Evolutionary conservation across 441 rosid genomes (phyloP).

Genomic region (Populus hybrid): DNA sequence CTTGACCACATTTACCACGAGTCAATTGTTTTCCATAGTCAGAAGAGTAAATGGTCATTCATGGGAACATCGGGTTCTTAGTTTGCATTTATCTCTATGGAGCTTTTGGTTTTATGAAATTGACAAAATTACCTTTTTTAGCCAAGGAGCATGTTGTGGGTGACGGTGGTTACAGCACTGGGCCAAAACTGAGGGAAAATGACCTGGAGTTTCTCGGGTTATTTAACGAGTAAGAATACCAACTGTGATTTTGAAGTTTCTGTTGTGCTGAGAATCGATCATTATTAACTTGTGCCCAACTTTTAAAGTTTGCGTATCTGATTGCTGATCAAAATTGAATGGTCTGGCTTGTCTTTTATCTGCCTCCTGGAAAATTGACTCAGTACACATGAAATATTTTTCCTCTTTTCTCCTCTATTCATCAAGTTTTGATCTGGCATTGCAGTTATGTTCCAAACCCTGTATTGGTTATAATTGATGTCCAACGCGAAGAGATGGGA

Average conservation of each 20-base stretch:
- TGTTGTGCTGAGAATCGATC: neutral
- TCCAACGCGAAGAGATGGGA: slow-evolving; percentile 75
- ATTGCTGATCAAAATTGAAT: neutral
- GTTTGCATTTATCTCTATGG: neutral
- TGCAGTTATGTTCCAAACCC: slow-evolving; percentile 83
- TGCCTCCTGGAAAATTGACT: neutral
- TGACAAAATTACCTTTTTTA: slow-evolving; percentile 23
- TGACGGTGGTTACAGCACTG: slow-evolving; percentile 94
- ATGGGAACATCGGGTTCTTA: neutral
- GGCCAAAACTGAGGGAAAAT: slow-evolving; percentile 79
- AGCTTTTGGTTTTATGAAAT: slow-evolving; percentile 10
- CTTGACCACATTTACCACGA: slow-evolving; percentile 87
- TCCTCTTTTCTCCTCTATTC: neutral
- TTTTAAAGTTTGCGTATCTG: neutral
- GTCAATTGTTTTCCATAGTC: slow-evolving; percentile 81
- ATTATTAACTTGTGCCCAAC: neutral
- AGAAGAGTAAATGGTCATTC: slow-evolving; percentile 72
- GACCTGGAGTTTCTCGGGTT: slow-evolving; percentile 68
- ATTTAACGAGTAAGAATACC: slow-evolving; percentile 46
- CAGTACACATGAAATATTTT: neutral
- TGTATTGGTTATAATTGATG: slow-evolving; percentile 80
- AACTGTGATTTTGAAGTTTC: neutral
- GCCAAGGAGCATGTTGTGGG: slow-evolving; percentile 95
- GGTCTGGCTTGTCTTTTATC: neutral
- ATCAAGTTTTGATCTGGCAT: slow-evolving; percentile 18